Evolutionary conservation across 805 yeast genomes (phyloP).

Genomic region (Saccharomycopsis microspora): DNA sequence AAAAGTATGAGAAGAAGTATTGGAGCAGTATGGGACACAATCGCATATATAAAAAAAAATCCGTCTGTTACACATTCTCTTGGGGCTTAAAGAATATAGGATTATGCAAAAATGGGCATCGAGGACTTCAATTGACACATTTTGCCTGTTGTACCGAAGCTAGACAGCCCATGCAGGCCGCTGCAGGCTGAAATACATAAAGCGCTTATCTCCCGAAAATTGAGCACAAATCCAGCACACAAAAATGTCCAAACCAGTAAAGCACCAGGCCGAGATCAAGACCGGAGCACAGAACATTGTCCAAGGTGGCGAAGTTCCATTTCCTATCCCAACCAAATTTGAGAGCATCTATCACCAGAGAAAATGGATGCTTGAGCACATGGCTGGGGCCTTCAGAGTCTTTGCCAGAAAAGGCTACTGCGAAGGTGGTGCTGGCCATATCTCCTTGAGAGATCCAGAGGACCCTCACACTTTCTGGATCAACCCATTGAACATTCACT

Average conservation of each 20-base stretch:
- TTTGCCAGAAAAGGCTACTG: constrained; percentile 70
- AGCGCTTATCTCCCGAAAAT: not conserved
- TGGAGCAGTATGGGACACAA: too few relatives aligned
- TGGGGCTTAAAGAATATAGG: too few relatives aligned
- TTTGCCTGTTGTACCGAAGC: not conserved
- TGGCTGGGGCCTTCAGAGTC: constrained; percentile 78
- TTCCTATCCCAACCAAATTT: constrained; percentile 38
- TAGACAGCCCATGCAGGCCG: not conserved
- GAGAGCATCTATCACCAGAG: constrained; percentile 37
- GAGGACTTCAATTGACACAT: too few relatives aligned
- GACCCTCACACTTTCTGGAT: constrained; percentile 80
- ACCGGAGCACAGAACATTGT: constrained; percentile 54
- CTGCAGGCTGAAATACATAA: not conserved
- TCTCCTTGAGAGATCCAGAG: constrained; percentile 75
- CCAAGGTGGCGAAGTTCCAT: constrained; percentile 40
- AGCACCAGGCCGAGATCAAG: constrained; percentile 24
- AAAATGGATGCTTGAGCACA: constrained; percentile 50
- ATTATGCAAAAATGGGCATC: too few relatives aligned
- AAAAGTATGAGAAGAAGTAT: too few relatives aligned
- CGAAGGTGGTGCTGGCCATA: constrained; percentile 81
- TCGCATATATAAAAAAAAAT: too few relatives aligned
- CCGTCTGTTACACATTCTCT: too few relatives aligned
- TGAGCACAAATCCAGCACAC: not conserved
- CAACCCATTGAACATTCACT: constrained; percentile 78
- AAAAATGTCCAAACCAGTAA: not conserved